Percentiles rank a stretch among this genome's conserved stretches.
These are phyloP conservation scores for Sarocladium oryzae DNA, from an alignment of 2,329 filamentous ascomycete genomes.

Conservation along the genomic window DNA sequence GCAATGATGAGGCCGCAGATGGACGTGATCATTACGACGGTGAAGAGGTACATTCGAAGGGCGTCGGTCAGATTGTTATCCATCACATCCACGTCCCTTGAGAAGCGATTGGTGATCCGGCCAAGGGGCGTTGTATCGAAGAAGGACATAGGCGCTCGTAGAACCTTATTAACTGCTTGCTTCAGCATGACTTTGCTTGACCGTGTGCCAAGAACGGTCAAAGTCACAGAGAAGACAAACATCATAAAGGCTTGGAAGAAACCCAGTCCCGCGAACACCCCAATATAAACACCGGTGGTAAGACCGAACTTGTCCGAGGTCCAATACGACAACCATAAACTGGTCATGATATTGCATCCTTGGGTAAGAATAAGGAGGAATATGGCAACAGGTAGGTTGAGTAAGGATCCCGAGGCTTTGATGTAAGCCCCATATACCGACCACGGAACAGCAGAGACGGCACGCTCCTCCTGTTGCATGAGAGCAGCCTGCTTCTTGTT, in stretches of 20 bases:
- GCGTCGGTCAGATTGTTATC: constrained; percentile 86
- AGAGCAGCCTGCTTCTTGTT: constrained; percentile 54
- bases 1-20: constrained; percentile 88
- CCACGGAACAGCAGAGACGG: constrained; percentile 72
- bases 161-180: constrained; percentile 68
- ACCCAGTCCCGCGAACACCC: constrained; percentile 65
- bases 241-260: constrained; percentile 63
- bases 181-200: constrained; percentile 78
- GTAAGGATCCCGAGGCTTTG: constrained; percentile 62
- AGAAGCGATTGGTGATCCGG: constrained; percentile 93
- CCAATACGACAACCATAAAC: constrained; percentile 92
- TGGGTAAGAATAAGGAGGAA: constrained; percentile 65
- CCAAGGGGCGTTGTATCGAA: constrained; percentile 96
- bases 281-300: constrained; percentile 64
- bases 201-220: constrained; percentile 74
- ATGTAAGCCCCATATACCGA: constrained; percentile 74
- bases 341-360: constrained; percentile 79
- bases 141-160: constrained; percentile 76
- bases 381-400: constrained; percentile 60
- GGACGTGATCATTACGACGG: constrained; percentile 71
- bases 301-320: constrained; percentile 70
- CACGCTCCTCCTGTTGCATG: constrained; percentile 68
- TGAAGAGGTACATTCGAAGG: constrained; percentile 88
- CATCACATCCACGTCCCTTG: constrained; percentile 92
- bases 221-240: constrained; percentile 71